Base-by-base conservation (phyloP, 352 stramenopile species). In the Phytophthora sansomeana region DNA sequence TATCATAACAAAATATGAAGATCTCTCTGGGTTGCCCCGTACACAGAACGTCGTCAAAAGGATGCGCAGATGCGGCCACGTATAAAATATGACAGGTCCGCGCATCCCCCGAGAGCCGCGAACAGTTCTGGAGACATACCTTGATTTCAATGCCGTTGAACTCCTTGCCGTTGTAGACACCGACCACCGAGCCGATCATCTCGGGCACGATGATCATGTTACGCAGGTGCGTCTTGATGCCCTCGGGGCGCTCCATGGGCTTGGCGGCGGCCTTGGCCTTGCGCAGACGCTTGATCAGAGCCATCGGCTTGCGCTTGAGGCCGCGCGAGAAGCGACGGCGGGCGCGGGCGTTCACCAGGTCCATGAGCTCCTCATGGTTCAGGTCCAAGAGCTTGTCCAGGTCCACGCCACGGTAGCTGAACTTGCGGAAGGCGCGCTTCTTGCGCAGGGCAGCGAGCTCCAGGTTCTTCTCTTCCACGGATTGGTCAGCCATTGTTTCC, bases 121-220 rank as follows among this genome's bases (percentile, higher is more conserved):
- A 90, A 54, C 77, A 67, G 78, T 93, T 92, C 86, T 87, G 86
- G 86, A 93, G 14, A 92, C 87, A 91, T 83, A 95, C 87, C 87
- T 99, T 99, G 83, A 99, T 99, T 87, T 99, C 98, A 81, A 99
- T 98, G 85, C 95, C 94, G 87, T 98, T 99, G 83, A 99, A 99
- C 80, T 97, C 97, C 84, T 99, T 99, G 91, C 98, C 98, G 85
- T 99, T 99, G 96, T 99, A 99, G 59, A 99, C 98, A 80, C 96
- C 97, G 73, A 99, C 94, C 69, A 99, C 97, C 72, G 93, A 99
- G 78, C 98, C 98, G 82, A 99, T 99, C 98, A 99, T 99, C 88
- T 99, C 98, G 54, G 98, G 98, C 58, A 99, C 95, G 77, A 99
- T 99, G 80, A 99, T 99, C 98, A 99, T 99, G 90, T 99, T 99